Evolutionary conservation across 805 yeast genomes (phyloP).

Genomic region (Saccharomycopsis vini): DNA sequence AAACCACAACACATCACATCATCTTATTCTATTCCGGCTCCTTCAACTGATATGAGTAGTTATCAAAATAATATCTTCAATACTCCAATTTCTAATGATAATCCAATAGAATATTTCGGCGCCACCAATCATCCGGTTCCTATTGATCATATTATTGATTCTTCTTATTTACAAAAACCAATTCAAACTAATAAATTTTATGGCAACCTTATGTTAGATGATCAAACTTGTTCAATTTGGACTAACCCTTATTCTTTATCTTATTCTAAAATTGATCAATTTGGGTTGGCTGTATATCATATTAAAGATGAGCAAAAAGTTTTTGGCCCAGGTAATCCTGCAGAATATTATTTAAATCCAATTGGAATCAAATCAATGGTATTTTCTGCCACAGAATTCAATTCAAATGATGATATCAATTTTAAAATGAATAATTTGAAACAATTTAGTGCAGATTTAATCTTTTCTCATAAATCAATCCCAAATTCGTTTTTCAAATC

Average conservation of each 20-base stretch:
- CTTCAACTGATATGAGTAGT: neutral
- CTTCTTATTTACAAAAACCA: constrained; percentile 29
- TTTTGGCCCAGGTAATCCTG: constrained; percentile 46
- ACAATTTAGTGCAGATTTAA: constrained; percentile 29
- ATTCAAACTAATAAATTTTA: constrained; percentile 72
- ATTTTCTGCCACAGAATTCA: constrained; percentile 36
- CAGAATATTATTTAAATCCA: constrained; percentile 46
- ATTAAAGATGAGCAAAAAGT: constrained; percentile 48
- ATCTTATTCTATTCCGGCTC: neutral
- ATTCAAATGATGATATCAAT: constrained; percentile 27
- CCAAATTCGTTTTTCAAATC: constrained; percentile 24
- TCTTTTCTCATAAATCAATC: constrained; percentile 31
- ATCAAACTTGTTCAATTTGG: constrained; percentile 46
- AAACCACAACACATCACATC: neutral
- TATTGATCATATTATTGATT: constrained; percentile 21
- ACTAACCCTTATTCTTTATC: constrained; percentile 70
- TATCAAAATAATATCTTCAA: constrained; percentile 30
- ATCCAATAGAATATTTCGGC: constrained; percentile 32
- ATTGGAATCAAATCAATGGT: constrained; percentile 46
- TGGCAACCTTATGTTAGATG: constrained; percentile 50
- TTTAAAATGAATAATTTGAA: constrained; percentile 41
- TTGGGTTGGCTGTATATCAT: constrained; percentile 59
- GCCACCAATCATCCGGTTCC: constrained; percentile 23
- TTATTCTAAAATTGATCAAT: constrained; percentile 35
- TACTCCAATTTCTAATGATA: constrained; percentile 30